Percentiles rank a stretch among this genome's conserved stretches.
These are phyloP conservation scores for Sarocladium brachiariae DNA, from an alignment of 2,329 filamentous ascomycete species.

Conservation along the genomic window DNA sequence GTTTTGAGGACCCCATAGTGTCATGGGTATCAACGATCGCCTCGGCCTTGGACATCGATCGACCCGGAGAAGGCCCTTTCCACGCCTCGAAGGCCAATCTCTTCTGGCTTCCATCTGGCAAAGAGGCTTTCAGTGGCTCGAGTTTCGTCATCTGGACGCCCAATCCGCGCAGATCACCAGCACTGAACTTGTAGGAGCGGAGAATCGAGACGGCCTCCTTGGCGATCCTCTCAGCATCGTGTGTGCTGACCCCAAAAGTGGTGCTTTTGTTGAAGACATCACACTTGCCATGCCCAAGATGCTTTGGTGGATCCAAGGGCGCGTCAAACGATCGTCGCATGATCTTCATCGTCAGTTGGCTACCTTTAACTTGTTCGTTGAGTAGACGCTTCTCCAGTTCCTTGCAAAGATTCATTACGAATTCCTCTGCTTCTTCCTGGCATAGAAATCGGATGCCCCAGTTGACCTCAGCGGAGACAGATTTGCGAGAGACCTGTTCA, in stretches of 20 bases:
- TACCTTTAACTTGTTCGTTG: conserved; percentile 80
- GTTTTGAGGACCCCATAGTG: conserved; percentile 25
- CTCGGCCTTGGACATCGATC: conserved; percentile 34
- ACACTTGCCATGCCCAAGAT: conserved; percentile 91
- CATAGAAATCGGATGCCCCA: conserved; percentile 96
- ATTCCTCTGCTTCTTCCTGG: conserved; percentile 89
- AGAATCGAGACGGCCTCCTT: conserved; percentile 83
- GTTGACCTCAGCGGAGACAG: conserved; percentile 93
- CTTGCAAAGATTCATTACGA: conserved; percentile 74
- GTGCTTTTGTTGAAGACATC: conserved; percentile 89
- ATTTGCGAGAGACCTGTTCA: conserved; percentile 79
- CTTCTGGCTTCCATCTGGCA: conserved; percentile 67
- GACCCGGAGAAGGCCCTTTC: conserved; percentile 29
- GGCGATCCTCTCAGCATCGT: conserved; percentile 61
- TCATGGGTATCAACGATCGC: conserved; percentile 44
- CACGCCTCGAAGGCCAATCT: conserved; percentile 65
- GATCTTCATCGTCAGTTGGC: conserved; percentile 86
- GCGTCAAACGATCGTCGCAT: conserved; percentile 84
- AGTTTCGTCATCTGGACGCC: conserved; percentile 92
- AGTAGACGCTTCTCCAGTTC: conserved; percentile 76
- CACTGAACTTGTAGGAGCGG: conserved; percentile 73
- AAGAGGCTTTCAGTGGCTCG: conserved; percentile 63
- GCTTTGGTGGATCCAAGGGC: conserved; percentile 84
- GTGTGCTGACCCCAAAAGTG: conserved; percentile 76
- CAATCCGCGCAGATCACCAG: conserved; percentile 86